Evolutionary conservation across 2,329 filamentous ascomycete species (phyloP), one percentile per base, ranked within the genome.

Genomic region (Biscogniauxia sp.): DNA sequence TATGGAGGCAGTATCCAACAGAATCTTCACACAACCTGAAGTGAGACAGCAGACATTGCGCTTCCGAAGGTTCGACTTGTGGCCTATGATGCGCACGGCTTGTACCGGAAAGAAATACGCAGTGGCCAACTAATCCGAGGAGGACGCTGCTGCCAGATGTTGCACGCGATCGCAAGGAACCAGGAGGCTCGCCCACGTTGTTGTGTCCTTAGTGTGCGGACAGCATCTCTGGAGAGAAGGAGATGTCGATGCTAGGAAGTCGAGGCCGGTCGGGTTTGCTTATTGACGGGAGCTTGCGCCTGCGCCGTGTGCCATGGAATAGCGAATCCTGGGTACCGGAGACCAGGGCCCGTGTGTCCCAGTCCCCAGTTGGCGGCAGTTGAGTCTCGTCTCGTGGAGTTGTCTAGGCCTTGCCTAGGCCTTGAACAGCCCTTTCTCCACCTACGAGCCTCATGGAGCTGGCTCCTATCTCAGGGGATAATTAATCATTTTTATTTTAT

Each of bases 1-100:
- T 23, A 23, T 23, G 23, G 23, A n/a, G 7, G 37, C n/a, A 51
- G 11, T 25, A 25, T 13, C 20, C 50, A 51, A 51, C 50, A 20
- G 50, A 32, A 32, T 32, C 7, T 37, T 20, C 5, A 49, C 20
- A 20, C 25, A 50, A 56, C 23, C 54, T 32, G 41, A 56, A 13
- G 54, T 56, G 26, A 56, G 37, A 56, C 54, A 56, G 37, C 54
- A 56, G 20, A 53, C 54, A 55, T 55, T 41, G 28, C 7, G 28
- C 5, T 15, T 17, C 26, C 15, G 53, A 32, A 32, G 52, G 20
- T 53, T 19, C 15, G 19, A 53, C 25, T 5, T 20, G 9, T 53
- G 6, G 19, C 50, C 37, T 20, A 51, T 51, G 50, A 20, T 25
- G 50, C 20, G 50, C 50, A 51, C 50, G 19, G 50, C 20, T 20